These are phyloP conservation scores for Keithomyces neogunnii DNA, from an alignment of 2,329 filamentous ascomycete genomes.

Conservation along the genomic window DNA sequence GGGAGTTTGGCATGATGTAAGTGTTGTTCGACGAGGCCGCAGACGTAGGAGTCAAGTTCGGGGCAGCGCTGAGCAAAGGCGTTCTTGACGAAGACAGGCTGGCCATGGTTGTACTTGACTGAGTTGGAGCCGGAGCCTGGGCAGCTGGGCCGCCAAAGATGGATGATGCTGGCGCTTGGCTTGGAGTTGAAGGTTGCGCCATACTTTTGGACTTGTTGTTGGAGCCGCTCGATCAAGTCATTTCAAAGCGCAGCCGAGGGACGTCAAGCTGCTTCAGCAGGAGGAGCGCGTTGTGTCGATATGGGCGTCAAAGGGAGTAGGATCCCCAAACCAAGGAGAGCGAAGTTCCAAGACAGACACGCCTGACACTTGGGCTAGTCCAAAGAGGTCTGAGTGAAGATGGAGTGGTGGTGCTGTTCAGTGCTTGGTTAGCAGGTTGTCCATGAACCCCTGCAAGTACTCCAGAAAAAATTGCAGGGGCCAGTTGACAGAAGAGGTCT, in stretches of 20 bases:
- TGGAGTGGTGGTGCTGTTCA: no score
- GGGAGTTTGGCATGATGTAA: slow-evolving; percentile 86
- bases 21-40: slow-evolving; percentile 57
- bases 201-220: slow-evolving; percentile 12
- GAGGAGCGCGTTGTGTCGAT: background rate
- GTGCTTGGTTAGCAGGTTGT: background rate
- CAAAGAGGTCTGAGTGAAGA: no score
- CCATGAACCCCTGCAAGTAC: background rate
- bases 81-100: slow-evolving; percentile 20
- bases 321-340: no score
- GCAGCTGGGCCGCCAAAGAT: slow-evolving; percentile 37
- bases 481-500: background rate
- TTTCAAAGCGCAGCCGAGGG: background rate
- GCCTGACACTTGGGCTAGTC: background rate
- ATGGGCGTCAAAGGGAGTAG: no score
- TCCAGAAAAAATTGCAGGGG: background rate
- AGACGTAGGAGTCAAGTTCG: slow-evolving; percentile 15
- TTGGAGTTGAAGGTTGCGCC: slow-evolving; percentile 38
- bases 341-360: background rate
- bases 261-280: background rate
- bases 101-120: slow-evolving; percentile 15
- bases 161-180: slow-evolving; percentile 28
- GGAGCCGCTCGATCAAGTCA: slow-evolving; percentile 3
- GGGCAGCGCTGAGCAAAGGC: slow-evolving; percentile 12
- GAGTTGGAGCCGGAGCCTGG: slow-evolving; percentile 16